Evolutionary conservation across 192 early-diverging fungal genomes (phyloP).

Genomic region (Umbelopsis sp.): DNA sequence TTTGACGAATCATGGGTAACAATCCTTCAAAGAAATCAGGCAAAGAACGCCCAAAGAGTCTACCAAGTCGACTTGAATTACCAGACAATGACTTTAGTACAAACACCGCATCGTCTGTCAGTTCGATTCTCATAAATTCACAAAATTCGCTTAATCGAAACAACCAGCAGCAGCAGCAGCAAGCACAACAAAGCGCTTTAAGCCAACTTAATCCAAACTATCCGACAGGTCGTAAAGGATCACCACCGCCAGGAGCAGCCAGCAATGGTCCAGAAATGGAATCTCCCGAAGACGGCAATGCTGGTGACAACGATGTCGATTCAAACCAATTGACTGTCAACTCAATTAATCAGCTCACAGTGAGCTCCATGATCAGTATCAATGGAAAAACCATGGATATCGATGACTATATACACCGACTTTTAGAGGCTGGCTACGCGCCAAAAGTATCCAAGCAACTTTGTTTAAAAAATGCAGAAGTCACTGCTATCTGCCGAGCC

Average conservation of each 20-base stretch:
- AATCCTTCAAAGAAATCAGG: conserved; percentile 14
- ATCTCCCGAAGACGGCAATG: conserved; percentile 19
- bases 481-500: conserved; percentile 81
- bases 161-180: conserved; percentile 13
- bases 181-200: conserved; percentile 10
- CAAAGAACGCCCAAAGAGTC: conserved; percentile 10
- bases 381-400: conserved; percentile 58
- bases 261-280: conserved; percentile 5
- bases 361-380: conserved; percentile 34
- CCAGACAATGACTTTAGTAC: conserved; percentile 37
- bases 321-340: conserved; percentile 34
- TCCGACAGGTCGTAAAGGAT: conserved; percentile 17
- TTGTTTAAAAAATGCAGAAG: conserved; percentile 88
- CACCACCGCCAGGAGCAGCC: conserved; percentile 8
- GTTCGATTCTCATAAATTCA: conserved; percentile 31
- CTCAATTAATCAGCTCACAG: conserved; percentile 38
- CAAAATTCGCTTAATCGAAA: conserved; percentile 15
- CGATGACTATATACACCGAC: conserved; percentile 88
- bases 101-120: conserved; percentile 39
- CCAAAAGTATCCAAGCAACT: conserved; percentile 75
- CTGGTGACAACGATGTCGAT: conserved; percentile 19
- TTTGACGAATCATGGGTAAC: conserved; percentile 15
- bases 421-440: conserved; percentile 77
- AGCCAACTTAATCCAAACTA: conserved; percentile 34
- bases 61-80: conserved; percentile 1